Evolutionary conservation across 2,329 filamentous ascomycete genomes (phyloP).

Genomic region (Talaromyces sp.): DNA sequence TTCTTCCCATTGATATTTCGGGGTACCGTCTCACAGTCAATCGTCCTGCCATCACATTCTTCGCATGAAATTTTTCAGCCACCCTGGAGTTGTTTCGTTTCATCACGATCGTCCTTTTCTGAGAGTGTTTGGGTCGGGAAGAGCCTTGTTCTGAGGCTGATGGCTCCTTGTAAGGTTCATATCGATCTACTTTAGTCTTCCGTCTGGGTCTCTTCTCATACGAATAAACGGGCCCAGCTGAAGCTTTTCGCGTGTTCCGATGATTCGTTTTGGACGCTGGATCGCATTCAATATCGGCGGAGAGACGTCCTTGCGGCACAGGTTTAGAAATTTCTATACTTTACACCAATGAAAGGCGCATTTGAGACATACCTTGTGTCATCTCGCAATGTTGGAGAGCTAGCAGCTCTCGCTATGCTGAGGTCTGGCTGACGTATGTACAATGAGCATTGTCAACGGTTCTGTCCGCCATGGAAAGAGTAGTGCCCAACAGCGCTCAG

Average conservation of each 20-base stretch:
- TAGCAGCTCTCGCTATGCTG: no score
- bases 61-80: slow-evolving; percentile 50
- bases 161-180: slow-evolving; percentile 39
- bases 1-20: neutral
- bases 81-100: slow-evolving; percentile 42
- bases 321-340: neutral
- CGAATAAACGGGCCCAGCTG: neutral
- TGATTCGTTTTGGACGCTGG: neutral
- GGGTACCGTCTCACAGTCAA: slow-evolving; percentile 44
- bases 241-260: neutral
- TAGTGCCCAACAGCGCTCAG: neutral
- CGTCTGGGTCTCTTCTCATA: slow-evolving; percentile 51
- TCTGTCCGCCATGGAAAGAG: neutral
- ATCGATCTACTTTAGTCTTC: slow-evolving; percentile 54
- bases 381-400: neutral
- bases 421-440: no score
- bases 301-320: neutral
- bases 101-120: slow-evolving; percentile 24
- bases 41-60: slow-evolving; percentile 49
- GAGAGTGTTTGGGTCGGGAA: neutral
- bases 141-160: neutral
- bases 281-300: neutral
- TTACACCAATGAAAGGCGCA: neutral
- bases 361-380: neutral
- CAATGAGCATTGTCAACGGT: neutral